Conservation (phyloP, 768 basidiomycete genomes). For the Neoboletus magnificus region DNA sequence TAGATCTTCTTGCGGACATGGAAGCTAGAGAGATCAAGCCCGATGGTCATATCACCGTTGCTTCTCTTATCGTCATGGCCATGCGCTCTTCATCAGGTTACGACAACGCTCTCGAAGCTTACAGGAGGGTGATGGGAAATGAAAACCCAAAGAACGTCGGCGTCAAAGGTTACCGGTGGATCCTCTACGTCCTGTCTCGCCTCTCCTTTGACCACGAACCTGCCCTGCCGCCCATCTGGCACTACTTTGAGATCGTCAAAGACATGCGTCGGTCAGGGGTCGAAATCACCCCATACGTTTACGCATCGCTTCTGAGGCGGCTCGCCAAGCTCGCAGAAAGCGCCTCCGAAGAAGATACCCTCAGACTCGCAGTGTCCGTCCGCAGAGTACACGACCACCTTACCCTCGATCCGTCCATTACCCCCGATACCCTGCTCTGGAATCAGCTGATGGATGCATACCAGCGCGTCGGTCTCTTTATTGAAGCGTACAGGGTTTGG, state of each 20-base stretch:
- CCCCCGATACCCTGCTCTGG: constrained; percentile 67
- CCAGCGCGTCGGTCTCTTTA: constrained; percentile 68
- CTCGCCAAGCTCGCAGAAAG: constrained; percentile 44
- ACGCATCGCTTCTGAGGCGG: constrained; percentile 63
- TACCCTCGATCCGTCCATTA: constrained; percentile 73
- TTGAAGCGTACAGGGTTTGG: constrained; percentile 77
- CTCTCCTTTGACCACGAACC: constrained; percentile 46
- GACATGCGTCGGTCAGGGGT: constrained; percentile 75
- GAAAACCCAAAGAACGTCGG: constrained; percentile 39
- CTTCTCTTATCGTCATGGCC: constrained; percentile 56
- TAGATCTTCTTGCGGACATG: constrained; percentile 66
- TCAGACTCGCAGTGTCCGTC: constrained; percentile 45
- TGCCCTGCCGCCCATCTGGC: constrained; percentile 41
- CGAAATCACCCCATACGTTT: constrained; percentile 54
- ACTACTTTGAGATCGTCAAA: constrained; percentile 72
- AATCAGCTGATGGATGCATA: constrained; percentile 91
- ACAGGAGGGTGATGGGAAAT: constrained; percentile 40
- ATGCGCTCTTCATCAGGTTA: constrained; percentile 60
- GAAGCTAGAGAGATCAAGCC: constrained; percentile 44
- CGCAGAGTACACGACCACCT: constrained; percentile 71
- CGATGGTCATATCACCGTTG: constrained; percentile 42
- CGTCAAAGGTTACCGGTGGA: constrained; percentile 56
- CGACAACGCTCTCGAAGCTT: constrained; percentile 61
- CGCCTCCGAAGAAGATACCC: constrained; percentile 22
- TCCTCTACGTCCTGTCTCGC: constrained; percentile 62